Conservation (phyloP, 176 grass and related monocot species). For the Themeda triandra region DNA sequence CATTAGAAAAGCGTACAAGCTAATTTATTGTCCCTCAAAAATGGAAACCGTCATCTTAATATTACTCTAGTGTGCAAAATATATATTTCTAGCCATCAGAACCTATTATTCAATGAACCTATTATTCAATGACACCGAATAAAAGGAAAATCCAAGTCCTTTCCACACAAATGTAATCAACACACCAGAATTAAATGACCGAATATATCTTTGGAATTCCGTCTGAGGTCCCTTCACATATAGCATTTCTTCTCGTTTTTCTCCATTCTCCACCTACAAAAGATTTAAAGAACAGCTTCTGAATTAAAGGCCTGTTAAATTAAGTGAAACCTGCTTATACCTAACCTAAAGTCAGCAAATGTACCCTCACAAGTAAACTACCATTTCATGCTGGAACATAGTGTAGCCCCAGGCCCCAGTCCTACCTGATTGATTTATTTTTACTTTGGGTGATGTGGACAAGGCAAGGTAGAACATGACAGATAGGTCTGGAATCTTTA, state of each 20-base stretch:
- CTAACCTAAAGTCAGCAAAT: background rate
- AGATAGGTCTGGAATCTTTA: conserved; percentile 17
- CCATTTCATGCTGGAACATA: background rate
- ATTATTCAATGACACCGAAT: background rate
- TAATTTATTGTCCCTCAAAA: background rate
- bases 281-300: conserved; percentile 8
- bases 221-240: conserved; percentile 76
- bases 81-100: background rate
- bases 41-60: background rate
- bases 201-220: conserved; percentile 89
- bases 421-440: background rate
- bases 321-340: background rate
- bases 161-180: conserved; percentile 11
- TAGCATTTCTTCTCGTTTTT: conserved; percentile 70
- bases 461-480: background rate
- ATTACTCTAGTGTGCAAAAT: background rate
- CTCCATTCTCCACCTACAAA: conserved; percentile 68
- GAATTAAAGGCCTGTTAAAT: conserved; percentile 6
- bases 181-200: conserved; percentile 58
- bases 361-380: background rate
- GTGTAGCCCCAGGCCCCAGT: background rate
- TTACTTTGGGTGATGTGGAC: background rate
- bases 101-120: no score
- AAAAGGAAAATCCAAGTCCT: conserved; percentile 5
- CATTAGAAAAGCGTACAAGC: background rate